Evolutionary conservation across 371 early-diverging fungal species (phyloP).

Genomic region (Zychaea mexicana): DNA sequence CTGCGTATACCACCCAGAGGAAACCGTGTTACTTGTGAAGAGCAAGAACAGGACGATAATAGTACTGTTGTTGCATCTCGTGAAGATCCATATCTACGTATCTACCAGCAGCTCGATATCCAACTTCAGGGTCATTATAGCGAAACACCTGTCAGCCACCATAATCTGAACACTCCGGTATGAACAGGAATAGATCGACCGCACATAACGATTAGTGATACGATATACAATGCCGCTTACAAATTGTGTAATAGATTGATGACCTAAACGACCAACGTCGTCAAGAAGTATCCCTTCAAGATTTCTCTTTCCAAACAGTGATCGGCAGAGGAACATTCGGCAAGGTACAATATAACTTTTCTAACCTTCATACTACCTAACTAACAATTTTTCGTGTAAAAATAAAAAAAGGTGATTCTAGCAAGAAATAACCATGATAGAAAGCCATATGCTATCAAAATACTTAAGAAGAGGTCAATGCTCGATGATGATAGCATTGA

Average conservation of each 20-base stretch:
- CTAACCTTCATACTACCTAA: too few species aligned
- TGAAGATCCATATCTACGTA: not conserved
- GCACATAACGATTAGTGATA: not conserved
- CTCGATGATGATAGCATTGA: slow-evolving; percentile 93
- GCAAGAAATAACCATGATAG: slow-evolving; percentile 84
- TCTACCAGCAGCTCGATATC: not conserved
- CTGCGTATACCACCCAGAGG: not conserved
- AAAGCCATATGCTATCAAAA: slow-evolving; percentile 94
- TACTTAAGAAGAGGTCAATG: slow-evolving; percentile 95
- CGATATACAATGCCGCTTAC: not conserved
- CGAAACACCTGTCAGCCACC: slow-evolving; percentile 31
- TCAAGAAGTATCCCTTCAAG: slow-evolving; percentile 40
- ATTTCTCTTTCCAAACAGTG: slow-evolving; percentile 92
- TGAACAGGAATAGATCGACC: not conserved
- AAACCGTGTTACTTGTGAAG: not conserved
- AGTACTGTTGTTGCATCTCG: not conserved
- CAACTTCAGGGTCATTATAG: slow-evolving; percentile 8
- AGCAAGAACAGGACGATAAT: not conserved
- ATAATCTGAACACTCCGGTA: slow-evolving; percentile 28
- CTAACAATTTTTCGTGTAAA: not conserved
- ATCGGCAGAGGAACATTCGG: slow-evolving; percentile 98
- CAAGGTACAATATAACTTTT: slow-evolving; percentile 64
- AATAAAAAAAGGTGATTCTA: slow-evolving; percentile 96
- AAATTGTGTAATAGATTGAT: too few species aligned
- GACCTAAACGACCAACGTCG: not conserved